phyloP scores from a whole-genome alignment of 2,329 filamentous ascomycete genomes.

The Nemania diffusa region DNA sequence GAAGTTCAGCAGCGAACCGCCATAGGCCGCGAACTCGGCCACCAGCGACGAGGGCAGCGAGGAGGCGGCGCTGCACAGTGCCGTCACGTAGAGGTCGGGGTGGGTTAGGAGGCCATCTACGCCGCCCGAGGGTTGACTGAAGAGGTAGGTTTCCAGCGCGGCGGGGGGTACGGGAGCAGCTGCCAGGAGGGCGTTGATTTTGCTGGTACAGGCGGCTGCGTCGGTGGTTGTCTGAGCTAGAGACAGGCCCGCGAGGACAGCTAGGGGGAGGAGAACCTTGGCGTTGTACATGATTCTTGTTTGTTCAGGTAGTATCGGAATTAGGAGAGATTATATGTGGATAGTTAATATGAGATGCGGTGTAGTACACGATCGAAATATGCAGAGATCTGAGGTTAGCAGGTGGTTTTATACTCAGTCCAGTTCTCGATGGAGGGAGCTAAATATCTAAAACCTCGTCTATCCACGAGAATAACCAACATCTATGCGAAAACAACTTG shows the following conservation, averaged over 20 bases:
- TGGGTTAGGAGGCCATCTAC: not conserved
- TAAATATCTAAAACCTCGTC: not conserved
- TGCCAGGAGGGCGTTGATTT: not conserved
- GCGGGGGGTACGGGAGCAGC: slow-evolving; percentile 7
- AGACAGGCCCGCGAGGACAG: slow-evolving; percentile 17
- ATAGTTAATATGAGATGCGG: not conserved
- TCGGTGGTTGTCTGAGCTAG: slow-evolving; percentile 14
- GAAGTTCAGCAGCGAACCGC: slow-evolving; percentile 8
- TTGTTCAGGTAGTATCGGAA: not conserved
- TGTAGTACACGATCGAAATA: not conserved
- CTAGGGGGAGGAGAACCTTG: slow-evolving; percentile 22
- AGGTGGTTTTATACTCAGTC: not conserved
- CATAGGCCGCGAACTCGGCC: slow-evolving; percentile 9
- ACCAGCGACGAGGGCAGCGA: slow-evolving; percentile 1
- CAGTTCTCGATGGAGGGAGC: not conserved
- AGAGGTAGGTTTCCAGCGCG: not conserved
- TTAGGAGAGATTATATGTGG: not conserved
- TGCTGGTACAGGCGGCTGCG: not conserved
- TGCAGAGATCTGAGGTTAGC: not conserved
- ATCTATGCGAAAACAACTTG: not conserved
- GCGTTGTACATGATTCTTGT: slow-evolving; percentile 22
- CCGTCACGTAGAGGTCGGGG: not conserved
- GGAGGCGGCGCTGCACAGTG: slow-evolving; percentile 1
- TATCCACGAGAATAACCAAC: not conserved
- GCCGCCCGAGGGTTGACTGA: not conserved